phyloP scores from a whole-genome alignment of 345 rosid species.

The Salix udensis region DNA sequence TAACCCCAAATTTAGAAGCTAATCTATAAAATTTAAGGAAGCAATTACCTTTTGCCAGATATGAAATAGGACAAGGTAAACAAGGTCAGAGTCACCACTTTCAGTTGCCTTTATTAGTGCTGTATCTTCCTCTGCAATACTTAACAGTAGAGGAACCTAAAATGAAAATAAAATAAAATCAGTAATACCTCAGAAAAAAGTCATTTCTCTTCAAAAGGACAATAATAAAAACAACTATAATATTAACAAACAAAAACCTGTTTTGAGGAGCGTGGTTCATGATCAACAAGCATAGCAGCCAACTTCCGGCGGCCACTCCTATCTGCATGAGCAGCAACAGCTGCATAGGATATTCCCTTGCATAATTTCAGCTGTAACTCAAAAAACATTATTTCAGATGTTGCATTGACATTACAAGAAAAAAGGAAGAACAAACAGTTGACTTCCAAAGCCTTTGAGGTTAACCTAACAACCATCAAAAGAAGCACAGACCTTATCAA shows the following conservation, averaged over 20 bases:
- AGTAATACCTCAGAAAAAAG: not conserved
- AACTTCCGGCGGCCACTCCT: conserved; percentile 83
- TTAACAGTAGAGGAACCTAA: conserved; percentile 89
- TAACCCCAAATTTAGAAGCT: not conserved
- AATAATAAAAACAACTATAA: not conserved
- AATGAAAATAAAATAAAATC: conserved; percentile 2
- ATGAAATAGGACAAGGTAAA: conserved; percentile 90
- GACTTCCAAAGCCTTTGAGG: not conserved
- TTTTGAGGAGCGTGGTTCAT: conserved; percentile 92
- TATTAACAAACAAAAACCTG: conserved; percentile 41
- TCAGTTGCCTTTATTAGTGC: conserved; percentile 89
- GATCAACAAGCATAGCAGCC: conserved; percentile 95
- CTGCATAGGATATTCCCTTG: conserved; percentile 92
- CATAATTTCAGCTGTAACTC: conserved; percentile 76
- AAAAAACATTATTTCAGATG: conserved; percentile 22
- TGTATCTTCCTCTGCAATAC: conserved; percentile 93
- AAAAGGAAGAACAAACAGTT: conserved; percentile 1
- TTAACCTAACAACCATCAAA: not conserved
- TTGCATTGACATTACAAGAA: conserved; percentile 4
- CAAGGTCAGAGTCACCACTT: conserved; percentile 95
- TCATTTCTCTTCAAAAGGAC: not conserved
- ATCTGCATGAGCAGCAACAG: conserved; percentile 99
- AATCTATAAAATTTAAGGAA: not conserved
- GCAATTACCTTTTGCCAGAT: conserved; percentile 85
- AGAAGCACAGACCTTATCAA: conserved; percentile 69